Base-by-base conservation (phyloP, 208 protist genomes). In the Acanthamoeba royreba region DNA sequence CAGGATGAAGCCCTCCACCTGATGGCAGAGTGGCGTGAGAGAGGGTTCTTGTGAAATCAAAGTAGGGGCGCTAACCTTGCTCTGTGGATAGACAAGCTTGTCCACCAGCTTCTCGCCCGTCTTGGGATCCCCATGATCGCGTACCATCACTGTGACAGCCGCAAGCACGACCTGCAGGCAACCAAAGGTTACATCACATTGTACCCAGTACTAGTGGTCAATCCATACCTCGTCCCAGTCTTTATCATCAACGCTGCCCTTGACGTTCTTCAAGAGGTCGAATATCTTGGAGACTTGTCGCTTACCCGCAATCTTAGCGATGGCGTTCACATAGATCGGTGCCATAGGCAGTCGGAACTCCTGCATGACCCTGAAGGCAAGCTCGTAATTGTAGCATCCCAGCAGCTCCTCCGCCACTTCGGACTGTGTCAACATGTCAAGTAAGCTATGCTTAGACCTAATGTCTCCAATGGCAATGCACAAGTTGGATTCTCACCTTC, bases 281-380 rank as follows among this genome's bases (percentile, higher is more conserved):
- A 93, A 86, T 0, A 66, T 74, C 55, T 94, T 95, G 13, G 61
- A 43, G 9, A 33, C n/a, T n/a, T 93, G 85, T 47, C 90, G 92
- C 52, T 81, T 86, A 61, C 85, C 63, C 1, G 58, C 52, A 43
- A 95, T 95, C 13, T 38, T 49, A 7, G 86, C 77, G n/a, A 94
- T 55, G 0, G 94, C 92, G 42, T 47, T 83, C 1, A 77, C 74
- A 31, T 96, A 96, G n/a, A 96, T 93, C 4, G 85, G 22, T 31
- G 89, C n/a, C 22, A 94, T 31, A 8, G 86, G 25, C 11, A 96
- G 89, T 46, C 93, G 88, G 19, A 86, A 94, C 40, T 96, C 94
- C 79, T 94, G 93, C n/a, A 92, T 58, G 0, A 96, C 38, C 58
- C 93, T 66, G 55, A 94, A 96, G 31, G 93, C 94, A 4, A 96